Conservation (phyloP, 1,284 basidiomycete species). For the Trichosporon faecale region DNA sequence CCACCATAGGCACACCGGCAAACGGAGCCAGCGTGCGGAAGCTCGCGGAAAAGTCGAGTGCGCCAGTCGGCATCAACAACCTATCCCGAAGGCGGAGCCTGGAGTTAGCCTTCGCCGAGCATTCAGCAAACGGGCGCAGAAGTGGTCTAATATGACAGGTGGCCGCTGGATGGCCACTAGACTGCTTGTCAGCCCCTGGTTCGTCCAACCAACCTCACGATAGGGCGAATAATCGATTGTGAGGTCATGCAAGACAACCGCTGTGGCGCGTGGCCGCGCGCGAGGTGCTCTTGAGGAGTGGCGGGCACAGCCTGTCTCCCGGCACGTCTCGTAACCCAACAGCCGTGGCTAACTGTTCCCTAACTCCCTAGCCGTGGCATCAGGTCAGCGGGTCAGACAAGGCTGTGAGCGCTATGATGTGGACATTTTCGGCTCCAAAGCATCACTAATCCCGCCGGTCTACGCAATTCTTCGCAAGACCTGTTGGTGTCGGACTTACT, state of each 20-base stretch:
- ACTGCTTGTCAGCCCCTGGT: background rate
- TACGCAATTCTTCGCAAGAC: background rate
- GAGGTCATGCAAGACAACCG: background rate
- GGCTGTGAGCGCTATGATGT: no score
- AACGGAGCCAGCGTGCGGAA: no score
- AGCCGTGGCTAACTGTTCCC: background rate
- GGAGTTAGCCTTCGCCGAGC: no score
- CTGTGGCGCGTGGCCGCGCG: background rate
- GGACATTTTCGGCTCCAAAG: background rate
- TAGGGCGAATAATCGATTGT: background rate
- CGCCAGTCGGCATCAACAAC: no score
- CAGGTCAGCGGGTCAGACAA: background rate
- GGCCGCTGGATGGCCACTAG: background rate
- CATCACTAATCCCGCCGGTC: no score
- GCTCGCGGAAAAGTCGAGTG: no score
- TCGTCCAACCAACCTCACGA: background rate
- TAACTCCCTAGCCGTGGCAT: background rate
- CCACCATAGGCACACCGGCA: no score
- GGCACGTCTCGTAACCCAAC: background rate
- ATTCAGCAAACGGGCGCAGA: no score
- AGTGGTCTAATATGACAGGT: background rate
- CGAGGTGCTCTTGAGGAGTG: background rate
- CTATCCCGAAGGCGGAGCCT: background rate
- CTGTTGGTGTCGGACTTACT: background rate
- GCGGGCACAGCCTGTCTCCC: no score